A percentile compares a stretch with the other conserved stretches of the same genome.
Conservation (phyloP, 2,329 filamentous ascomycete genomes). For the Fusarium denticulatum region DNA sequence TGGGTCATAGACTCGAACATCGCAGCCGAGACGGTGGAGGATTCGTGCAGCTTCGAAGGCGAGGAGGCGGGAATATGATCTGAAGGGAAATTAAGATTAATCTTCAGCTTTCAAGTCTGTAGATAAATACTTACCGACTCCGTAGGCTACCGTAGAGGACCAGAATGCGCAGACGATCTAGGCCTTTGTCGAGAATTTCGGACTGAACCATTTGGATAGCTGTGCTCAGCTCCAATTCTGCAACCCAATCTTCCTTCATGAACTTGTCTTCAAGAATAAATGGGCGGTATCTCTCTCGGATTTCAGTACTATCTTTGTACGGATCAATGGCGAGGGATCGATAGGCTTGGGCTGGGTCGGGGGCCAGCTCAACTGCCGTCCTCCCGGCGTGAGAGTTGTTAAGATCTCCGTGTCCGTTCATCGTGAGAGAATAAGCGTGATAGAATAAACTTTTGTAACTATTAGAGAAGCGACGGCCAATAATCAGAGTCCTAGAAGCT, state of each 20-base stretch:
- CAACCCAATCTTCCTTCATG: background rate
- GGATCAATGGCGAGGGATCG: background rate
- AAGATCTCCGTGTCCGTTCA: rapidly evolving
- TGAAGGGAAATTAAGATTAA: rapidly evolving
- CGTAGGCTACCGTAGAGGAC: background rate
- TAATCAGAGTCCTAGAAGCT: rapidly evolving
- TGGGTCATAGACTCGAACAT: background rate
- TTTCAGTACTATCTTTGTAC: rapidly evolving
- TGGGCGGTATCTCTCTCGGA: rapidly evolving
- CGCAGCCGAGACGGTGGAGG: background rate
- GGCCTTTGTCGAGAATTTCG: background rate
- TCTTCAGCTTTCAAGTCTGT: rapidly evolving
- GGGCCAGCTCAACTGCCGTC: rapidly evolving
- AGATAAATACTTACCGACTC: background rate
- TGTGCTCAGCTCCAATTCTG: background rate
- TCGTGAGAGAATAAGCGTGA: background rate
- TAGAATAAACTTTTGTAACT: background rate
- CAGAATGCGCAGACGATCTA: background rate
- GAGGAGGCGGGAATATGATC: background rate
- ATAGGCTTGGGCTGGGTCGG: rapidly evolving
- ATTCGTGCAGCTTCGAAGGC: background rate
- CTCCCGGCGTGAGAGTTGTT: background rate
- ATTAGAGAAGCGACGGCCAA: background rate
- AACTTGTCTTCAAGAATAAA: background rate
- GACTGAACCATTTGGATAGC: background rate